Conservation (phyloP, 768 basidiomycete genomes). For the Cantharellus anzutake region DNA sequence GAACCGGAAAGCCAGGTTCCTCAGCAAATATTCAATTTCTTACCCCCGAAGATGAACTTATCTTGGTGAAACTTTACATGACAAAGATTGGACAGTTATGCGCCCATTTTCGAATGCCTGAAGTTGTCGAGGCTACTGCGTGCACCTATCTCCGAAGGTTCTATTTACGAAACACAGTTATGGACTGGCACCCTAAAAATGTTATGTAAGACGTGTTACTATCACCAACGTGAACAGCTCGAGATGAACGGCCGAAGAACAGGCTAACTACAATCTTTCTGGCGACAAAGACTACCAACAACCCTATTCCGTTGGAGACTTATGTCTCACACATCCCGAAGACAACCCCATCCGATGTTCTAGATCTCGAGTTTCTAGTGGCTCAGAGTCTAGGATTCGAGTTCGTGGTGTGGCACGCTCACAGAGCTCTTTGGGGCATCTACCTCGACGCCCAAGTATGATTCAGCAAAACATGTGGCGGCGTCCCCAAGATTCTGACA, state of each 20-base stretch:
- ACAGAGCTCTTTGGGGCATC: constrained; percentile 74
- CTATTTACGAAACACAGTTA: constrained; percentile 92
- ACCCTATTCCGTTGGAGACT: constrained; percentile 68
- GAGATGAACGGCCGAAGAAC: constrained; percentile 2
- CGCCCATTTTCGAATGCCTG: constrained; percentile 69
- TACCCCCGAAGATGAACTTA: constrained; percentile 60
- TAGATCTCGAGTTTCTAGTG: constrained; percentile 89
- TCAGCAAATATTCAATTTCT: constrained; percentile 58
- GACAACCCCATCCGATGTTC: constrained; percentile 62
- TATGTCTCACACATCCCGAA: constrained; percentile 74
- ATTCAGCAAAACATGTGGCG: background rate
- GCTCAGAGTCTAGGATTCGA: constrained; percentile 90
- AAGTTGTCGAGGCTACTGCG: constrained; percentile 86
- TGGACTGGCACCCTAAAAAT: constrained; percentile 99
- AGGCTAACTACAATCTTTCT: constrained; percentile 94
- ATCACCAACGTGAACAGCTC: background rate
- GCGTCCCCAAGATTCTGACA: background rate
- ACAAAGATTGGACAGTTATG: constrained; percentile 74
- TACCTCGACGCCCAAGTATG: constrained; percentile 74
- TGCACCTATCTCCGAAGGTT: constrained; percentile 88
- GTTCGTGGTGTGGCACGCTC: constrained; percentile 83
- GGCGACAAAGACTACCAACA: constrained; percentile 94
- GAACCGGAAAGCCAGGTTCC: constrained; percentile 38
- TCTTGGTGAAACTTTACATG: constrained; percentile 78
- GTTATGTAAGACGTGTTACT: constrained; percentile 50